Evolutionary conservation across 2,329 filamentous ascomycete species (phyloP).

Genomic region (Lecanicillium sp.): DNA sequence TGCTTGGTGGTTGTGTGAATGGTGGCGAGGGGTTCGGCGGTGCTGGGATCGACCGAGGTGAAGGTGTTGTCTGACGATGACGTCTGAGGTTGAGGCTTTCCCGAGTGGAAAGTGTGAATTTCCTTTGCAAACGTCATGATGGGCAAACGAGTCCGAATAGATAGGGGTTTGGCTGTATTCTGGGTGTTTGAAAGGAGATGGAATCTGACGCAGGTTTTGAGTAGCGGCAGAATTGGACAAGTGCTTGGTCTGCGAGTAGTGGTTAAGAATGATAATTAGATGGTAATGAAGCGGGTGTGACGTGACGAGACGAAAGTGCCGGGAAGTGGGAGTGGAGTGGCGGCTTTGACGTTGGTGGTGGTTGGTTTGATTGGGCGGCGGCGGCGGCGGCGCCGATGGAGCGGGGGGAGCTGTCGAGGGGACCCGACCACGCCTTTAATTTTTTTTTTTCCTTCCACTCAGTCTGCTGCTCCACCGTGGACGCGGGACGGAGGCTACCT

Average conservation of each 20-base stretch:
- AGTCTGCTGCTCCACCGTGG: too few species aligned
- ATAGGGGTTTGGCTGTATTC: too few species aligned
- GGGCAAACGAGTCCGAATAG: too few species aligned
- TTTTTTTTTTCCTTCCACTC: too few species aligned
- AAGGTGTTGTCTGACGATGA: slow-evolving; percentile 55
- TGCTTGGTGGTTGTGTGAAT: slow-evolving; percentile 60
- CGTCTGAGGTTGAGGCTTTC: slow-evolving; percentile 51
- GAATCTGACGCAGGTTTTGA: neutral
- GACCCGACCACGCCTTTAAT: too few species aligned
- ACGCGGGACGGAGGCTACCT: too few species aligned
- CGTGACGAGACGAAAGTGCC: neutral
- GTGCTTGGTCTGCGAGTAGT: too few species aligned
- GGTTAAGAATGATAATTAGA: neutral
- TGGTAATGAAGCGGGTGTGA: neutral
- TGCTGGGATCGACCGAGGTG: slow-evolving; percentile 66
- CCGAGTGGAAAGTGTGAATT: slow-evolving; percentile 66
- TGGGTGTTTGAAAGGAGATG: neutral
- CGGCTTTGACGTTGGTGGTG: slow-evolving; percentile 5
- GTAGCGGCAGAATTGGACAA: too few species aligned
- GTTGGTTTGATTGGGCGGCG: neutral
- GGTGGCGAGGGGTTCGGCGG: slow-evolving; percentile 57
- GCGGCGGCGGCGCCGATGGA: too few species aligned
- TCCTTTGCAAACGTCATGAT: slow-evolving; percentile 28
- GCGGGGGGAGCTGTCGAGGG: too few species aligned
- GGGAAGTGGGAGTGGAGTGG: neutral